Evolutionary conservation across 768 basidiomycete genomes (phyloP).

Genomic region (Mrakia hoshinonis): DNA sequence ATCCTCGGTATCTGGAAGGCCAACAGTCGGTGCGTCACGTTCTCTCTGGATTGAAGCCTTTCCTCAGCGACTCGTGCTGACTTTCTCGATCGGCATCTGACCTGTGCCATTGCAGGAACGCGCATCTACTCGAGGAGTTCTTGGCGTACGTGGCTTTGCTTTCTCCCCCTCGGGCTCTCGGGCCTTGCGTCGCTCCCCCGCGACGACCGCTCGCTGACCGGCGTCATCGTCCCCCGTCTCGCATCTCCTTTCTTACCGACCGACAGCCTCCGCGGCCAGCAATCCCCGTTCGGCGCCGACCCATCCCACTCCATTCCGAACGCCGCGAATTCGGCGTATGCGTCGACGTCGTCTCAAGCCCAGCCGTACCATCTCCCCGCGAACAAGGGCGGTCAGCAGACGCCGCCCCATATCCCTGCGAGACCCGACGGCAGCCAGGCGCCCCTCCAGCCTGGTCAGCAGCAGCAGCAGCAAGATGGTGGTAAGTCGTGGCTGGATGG

Average conservation of each 20-base stretch:
- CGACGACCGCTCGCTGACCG: background rate
- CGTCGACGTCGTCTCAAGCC: background rate
- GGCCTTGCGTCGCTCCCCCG: too few relatives aligned
- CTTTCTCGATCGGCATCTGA: slow-evolving; percentile 2
- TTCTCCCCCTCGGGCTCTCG: background rate
- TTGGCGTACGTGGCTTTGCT: slow-evolving; percentile 15
- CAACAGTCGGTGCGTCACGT: background rate
- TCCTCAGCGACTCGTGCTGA: background rate
- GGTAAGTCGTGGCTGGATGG: background rate
- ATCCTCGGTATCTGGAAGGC: slow-evolving; percentile 25
- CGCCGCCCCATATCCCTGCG: background rate
- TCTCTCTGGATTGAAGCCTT: too few relatives aligned
- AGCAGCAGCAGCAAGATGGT: background rate
- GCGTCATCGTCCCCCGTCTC: background rate
- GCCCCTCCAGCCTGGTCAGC: background rate
- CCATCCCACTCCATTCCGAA: background rate
- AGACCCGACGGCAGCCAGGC: background rate
- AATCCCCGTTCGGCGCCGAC: background rate
- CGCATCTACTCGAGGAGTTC: slow-evolving; percentile 24
- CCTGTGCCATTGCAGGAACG: slow-evolving; percentile 18
- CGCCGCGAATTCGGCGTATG: background rate
- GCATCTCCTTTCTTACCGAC: background rate
- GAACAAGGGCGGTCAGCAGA: background rate
- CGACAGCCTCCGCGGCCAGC: slow-evolving; percentile 9
- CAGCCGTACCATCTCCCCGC: too few relatives aligned